Base-by-base conservation (phyloP, 2,329 filamentous ascomycete species). In the Cladosporium sphaerospermum region DNA sequence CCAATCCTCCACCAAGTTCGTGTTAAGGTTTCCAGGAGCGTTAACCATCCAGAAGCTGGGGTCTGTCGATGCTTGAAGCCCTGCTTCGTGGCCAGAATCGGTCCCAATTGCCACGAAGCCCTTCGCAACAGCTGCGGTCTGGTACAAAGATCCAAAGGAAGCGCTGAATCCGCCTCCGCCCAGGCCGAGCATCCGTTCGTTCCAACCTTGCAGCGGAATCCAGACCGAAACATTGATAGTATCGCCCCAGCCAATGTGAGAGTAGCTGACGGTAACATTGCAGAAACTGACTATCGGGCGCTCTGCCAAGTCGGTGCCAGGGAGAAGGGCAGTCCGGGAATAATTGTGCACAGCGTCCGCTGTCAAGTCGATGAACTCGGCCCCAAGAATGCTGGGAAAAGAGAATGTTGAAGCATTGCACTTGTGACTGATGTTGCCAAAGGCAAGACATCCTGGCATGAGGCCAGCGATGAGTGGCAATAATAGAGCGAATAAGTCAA, bases 151-250 rank as follows among this genome's bases (percentile, higher is more conserved):
- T 7, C 45, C 45, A 18, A 28, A 23, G 8, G 28, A 39, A 53
- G 49, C 61, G 60, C 53, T 47, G 39, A 56, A 62, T 31, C 69
- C 64, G 16, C 67, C 71, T 3, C 73, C 72, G 2, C 72, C 71
- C 0, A 63, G 55, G 10, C 59, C 68, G 42, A 64, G 58, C 11
- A 74, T 60, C 0, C 67, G 65, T 1, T 65, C 63, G 54, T 64
- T 67, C 68, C 68, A 62, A 43, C 56, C 37, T 2, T 47, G 36
- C 1, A 66, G 56, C 0, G 69, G 69, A 4, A 72, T 61, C 62
- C 61, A 67, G 4, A 64, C 49, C 7, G 60, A 50, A 2, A 62
- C 58, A n/a, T 62, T 62, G 43, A 71, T 54, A 14, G 14, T 23
- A 31, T 51, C 47, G 16, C 43, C 34, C 47, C 28, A 34, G n/a